Base-by-base conservation (phyloP, 1,284 basidiomycete genomes). In the Fomitopsis betulina region DNA sequence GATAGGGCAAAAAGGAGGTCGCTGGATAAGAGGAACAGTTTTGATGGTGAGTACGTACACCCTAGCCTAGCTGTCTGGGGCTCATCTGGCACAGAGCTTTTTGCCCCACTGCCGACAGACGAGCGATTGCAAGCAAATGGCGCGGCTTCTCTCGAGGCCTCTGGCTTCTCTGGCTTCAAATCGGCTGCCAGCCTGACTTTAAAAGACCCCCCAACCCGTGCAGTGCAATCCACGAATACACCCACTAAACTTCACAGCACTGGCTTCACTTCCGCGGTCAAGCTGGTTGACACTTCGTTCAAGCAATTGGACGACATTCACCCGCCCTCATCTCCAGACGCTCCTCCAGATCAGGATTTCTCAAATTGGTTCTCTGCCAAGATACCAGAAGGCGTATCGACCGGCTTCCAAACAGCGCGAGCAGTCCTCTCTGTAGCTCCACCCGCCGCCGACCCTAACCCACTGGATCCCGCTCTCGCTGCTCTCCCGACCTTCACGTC, bases 331-430 rank as follows among this genome's bases (percentile, higher is more conserved):
- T 80, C 79, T 2, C 78, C 79, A 9, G 76, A 79, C 58, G 70
- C 71, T 5, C 74, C 76, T 1, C 68, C 67, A 50, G 79, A 81
- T 49, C 71, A 68, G 38, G 79, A 85, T 61, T 77, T 79, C 60
- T 75, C 78, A n/a, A 70, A 76, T 3, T 87, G 84, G 85, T 88
- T 89, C 68, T 72, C 80, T 1, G 61, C 65, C 5, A 40, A 50
- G 5, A 57, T 66, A 15, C 61, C 63, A 15, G 54, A 57, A 12
- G 62, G 57, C 2, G 62, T 61, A 7, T 54, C 52, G 2, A 62
- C 67, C 43, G 55, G 54, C 5, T 71, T 72, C 60, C 60, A 65
- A 51, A 65, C 67, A 5, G 70, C 70, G 0, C 65, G 60, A 25
- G 47, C 57, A 7, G n/a, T 69, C 5, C 49, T 58, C 23, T 23